Evolutionary conservation across 2,329 filamentous ascomycete species (phyloP), one percentile per base, ranked within the genome.

Genomic region (Diaporthe citri): DNA sequence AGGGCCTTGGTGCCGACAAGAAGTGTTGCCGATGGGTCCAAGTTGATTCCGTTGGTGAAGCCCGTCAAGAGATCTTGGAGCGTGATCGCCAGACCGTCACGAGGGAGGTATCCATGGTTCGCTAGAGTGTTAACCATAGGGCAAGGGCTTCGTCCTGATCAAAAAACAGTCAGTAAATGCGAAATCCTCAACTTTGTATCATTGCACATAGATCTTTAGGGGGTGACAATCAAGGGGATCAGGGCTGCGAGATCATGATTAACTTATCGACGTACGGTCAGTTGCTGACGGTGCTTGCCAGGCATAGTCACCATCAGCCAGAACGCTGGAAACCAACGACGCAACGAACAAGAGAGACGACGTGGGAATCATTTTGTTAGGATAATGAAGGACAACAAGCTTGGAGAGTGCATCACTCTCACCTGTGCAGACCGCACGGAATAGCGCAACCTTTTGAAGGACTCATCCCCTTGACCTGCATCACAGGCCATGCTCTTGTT

Each of bases 111-210:
- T 10, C 69, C 69, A 25, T 72, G 55, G 28, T 72, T 72, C 2
- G 69, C 69, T 10, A 72, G 34, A 46, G 52, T 59, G 41, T 72
- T 72, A 4, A 72, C 69, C 69, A 72, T 72, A 3, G 69, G 69
- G 39, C 69, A 72, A 13, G 69, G 69, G 46, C 64, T 67, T 20
- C 64, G 64, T 67, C 64, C 64, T 67, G 46, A 7, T 67, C 22
- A 39, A 20, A 28, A 12, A 41, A 15, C 2, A 17, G 22, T 67
- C 8, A 67, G 64, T 8, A 52, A 39, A 52, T 13, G 34, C 7
- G 15, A 0, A 8, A 2, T 52, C 48, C 9, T 17, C 46, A 52
- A 25, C 9, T n/a, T 52, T 20, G 3, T 28, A 0, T 2, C 17
- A 64, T 8, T 4, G 22, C n/a, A 5, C 59, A 64, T 31, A 46